Percentiles rank a stretch among this genome's conserved stretches.
Evolutionary conservation across 805 yeast genomes (phyloP).

Genomic region (Hanseniaspora valbyensis): DNA sequence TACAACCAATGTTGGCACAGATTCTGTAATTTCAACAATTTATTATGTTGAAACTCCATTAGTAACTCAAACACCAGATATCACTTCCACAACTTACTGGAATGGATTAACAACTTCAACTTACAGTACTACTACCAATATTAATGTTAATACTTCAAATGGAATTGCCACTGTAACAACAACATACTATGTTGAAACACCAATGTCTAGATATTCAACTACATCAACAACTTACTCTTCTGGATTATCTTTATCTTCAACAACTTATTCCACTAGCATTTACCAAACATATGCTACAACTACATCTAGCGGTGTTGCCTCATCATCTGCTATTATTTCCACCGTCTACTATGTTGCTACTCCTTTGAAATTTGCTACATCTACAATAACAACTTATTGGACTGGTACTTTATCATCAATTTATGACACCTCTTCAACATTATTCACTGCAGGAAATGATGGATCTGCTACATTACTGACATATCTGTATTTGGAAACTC

Average conservation of each 20-base stretch:
- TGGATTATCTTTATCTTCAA: background rate
- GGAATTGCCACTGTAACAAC: conserved; percentile 17
- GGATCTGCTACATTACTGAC: background rate
- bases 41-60: conserved; percentile 11
- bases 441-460: conserved; percentile 14
- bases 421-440: background rate
- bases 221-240: conserved; percentile 1
- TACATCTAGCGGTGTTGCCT: background rate
- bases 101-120: conserved; percentile 17
- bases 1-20: background rate
- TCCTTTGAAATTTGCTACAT: conserved; percentile 3
- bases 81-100: conserved; percentile 11
- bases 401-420: conserved; percentile 15
- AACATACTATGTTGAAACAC: conserved; percentile 18
- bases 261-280: conserved; percentile 8
- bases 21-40: background rate
- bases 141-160: conserved; percentile 12
- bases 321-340: conserved; percentile 4
- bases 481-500: conserved; percentile 12
- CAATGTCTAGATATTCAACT: conserved; percentile 12
- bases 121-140: conserved; percentile 11
- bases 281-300: background rate
- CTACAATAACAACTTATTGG: background rate
- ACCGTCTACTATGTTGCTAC: conserved; percentile 17
- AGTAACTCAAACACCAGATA: conserved; percentile 4